A percentile compares a stretch with the other conserved stretches of the same genome.
Conservation (phyloP, 2,329 filamentous ascomycete species). For the Sporothrix dimorphospora region DNA sequence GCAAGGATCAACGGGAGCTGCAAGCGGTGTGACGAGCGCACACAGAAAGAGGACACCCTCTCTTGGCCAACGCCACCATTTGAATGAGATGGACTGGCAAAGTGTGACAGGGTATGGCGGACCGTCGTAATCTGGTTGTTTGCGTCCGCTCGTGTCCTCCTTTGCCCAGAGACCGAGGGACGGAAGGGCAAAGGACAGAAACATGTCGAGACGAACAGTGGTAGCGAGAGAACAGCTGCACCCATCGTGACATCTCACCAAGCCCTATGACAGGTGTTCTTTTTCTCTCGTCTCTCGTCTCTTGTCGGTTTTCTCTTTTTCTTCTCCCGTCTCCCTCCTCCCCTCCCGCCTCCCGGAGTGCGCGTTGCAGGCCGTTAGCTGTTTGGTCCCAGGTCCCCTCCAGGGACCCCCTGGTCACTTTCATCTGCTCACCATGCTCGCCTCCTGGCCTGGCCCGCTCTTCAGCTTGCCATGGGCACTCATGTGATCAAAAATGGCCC, state of each 20-base stretch:
- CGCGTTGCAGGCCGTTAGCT: background rate
- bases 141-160: background rate
- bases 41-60: background rate
- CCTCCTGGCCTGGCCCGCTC: slow-evolving; percentile 17
- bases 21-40: slow-evolving; percentile 7
- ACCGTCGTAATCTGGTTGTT: background rate
- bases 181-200: too few relatives aligned
- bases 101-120: background rate
- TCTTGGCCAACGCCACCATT: background rate
- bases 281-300: background rate
- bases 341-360: background rate
- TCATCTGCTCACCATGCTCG: background rate
- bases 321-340: slow-evolving; percentile 16
- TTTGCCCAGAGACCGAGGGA: background rate
- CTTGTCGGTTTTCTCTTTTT: background rate
- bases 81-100: background rate
- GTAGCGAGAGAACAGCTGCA: background rate
- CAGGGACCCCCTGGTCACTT: background rate
- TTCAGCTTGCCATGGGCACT: slow-evolving; percentile 26
- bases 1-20: background rate
- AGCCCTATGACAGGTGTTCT: background rate
- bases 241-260: background rate
- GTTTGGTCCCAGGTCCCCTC: too few relatives aligned
- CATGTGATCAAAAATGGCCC: slow-evolving; percentile 32
- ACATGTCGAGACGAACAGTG: background rate